phyloP scores from a whole-genome alignment of 306 rosid species.

The Calophaca sinica region DNA sequence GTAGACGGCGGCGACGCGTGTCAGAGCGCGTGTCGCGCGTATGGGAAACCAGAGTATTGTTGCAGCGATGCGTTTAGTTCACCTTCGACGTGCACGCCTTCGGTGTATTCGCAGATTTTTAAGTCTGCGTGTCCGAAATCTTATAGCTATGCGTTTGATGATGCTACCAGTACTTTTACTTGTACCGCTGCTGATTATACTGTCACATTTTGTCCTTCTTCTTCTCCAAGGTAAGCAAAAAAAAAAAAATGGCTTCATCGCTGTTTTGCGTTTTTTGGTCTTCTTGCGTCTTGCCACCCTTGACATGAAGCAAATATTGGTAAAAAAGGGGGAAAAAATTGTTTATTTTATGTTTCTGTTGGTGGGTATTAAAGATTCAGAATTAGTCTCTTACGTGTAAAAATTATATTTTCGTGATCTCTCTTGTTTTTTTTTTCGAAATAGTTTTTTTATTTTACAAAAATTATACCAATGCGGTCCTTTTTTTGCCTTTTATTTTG shows the following conservation, averaged over 20 bases:
- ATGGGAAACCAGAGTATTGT: constrained; percentile 75
- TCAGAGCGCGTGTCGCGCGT: constrained; percentile 85
- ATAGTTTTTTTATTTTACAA: too few relatives aligned
- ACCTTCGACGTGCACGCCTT: constrained; percentile 71
- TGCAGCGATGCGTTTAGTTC: constrained; percentile 69
- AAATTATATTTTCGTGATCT: too few relatives aligned
- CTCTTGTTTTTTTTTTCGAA: too few relatives aligned
- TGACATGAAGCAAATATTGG: too few relatives aligned
- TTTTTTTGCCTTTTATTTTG: too few relatives aligned
- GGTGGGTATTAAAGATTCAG: too few relatives aligned
- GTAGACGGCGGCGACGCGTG: constrained; percentile 75
- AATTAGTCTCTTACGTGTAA: too few relatives aligned
- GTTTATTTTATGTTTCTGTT: too few relatives aligned
- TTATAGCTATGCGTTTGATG: constrained; percentile 89
- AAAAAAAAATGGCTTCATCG: neutral
- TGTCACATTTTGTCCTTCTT: constrained; percentile 78
- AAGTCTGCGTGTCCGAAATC: constrained; percentile 82
- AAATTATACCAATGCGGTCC: too few relatives aligned
- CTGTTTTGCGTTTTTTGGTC: neutral
- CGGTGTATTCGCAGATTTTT: constrained; percentile 72
- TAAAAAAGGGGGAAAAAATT: too few relatives aligned
- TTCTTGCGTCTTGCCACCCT: neutral
- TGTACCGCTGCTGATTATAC: constrained; percentile 76
- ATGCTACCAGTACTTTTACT: constrained; percentile 78
- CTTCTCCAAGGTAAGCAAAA: constrained; percentile 60